Conservation (phyloP, 1,139 yeast species). For the Sugiyamaella sp. region DNA sequence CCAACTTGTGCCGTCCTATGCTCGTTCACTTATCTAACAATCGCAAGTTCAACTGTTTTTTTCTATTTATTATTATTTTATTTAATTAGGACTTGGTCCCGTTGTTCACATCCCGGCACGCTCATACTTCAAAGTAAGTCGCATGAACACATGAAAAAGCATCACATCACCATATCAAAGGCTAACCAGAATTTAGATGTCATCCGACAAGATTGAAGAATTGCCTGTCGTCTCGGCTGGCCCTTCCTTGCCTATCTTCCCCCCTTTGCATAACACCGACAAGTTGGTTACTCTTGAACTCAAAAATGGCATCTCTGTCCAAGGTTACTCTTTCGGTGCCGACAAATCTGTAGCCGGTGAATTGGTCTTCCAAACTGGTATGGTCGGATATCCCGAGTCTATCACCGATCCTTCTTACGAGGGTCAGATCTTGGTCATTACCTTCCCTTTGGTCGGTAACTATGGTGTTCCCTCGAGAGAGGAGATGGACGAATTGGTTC, state of each 20-base stretch:
- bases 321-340: constrained; percentile 99
- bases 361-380: constrained; percentile 98
- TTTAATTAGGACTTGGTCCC: neutral
- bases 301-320: constrained; percentile 84
- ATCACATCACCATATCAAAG: neutral
- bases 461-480: constrained; percentile 97
- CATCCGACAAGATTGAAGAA: constrained; percentile 14
- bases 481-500: constrained; percentile 71
- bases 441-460: constrained; percentile 96
- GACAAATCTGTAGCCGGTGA: constrained; percentile 91
- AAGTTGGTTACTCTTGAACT: constrained; percentile 88
- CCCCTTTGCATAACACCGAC: constrained; percentile 82
- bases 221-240: constrained; percentile 1
- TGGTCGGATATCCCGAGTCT: constrained; percentile 99
- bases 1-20: no score
- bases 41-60: constrained; percentile 1
- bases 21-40: constrained; percentile 7
- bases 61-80: neutral
- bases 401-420: constrained; percentile 98
- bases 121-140: neutral
- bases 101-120: neutral
- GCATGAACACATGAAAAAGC: neutral
- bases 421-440: constrained; percentile 96
- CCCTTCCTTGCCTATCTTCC: constrained; percentile 67
- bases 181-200: constrained; percentile 3